Evolutionary conservation across 345 rosid genomes (phyloP), one percentile per base, ranked within the genome.

Genomic region (Citrus medica): DNA sequence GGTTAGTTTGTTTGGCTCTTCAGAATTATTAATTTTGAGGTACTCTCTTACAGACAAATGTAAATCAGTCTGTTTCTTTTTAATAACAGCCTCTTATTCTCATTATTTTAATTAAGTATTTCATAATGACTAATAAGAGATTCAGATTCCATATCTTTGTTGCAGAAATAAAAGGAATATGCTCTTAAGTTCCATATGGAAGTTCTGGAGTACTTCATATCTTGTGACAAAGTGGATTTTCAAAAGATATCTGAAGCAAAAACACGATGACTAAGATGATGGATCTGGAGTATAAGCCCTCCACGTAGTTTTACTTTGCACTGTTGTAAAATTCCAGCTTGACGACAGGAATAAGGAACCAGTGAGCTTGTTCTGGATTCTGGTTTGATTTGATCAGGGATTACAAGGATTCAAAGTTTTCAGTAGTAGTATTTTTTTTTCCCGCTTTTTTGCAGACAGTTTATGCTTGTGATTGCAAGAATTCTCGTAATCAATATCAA

Each of bases 1-100:
- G 80, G 85, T 86, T 32, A 35, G 83, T 81, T 13, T 46, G 37
- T 27, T 78, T 35, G 14, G 35, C 38, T 66, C 30, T 35, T 30
- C n/a, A 35, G 3, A 33, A 22, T 35, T 38, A 6, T 60, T 35
- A 6, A 32, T 38, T 42, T 17, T 42, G n/a, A 63, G 30, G 24
- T 74, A 74, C 30, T 42, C 38, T 38, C 16, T 63, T 61, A 27
- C 13, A 21, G 16, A 21, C 24, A 37, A 46, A 12, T 25, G 24
- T 6, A 27, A 35, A 67, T 64, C 66, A 48, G 7, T 14, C 69
- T 40, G 42, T 8, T 17, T 33, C 27, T 5, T 4, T 72, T 17
- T 24, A 67, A 32, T 10, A 16, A 27, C 65, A 30, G 46, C 48
- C 28, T 59, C 22, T 35, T 59, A 37, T 27, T 67, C 19, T 53